Percentiles rank a stretch among this genome's conserved stretches.
These are phyloP conservation scores for Fusarium siculi DNA, from an alignment of 2,329 filamentous ascomycete species.

Conservation along the genomic window DNA sequence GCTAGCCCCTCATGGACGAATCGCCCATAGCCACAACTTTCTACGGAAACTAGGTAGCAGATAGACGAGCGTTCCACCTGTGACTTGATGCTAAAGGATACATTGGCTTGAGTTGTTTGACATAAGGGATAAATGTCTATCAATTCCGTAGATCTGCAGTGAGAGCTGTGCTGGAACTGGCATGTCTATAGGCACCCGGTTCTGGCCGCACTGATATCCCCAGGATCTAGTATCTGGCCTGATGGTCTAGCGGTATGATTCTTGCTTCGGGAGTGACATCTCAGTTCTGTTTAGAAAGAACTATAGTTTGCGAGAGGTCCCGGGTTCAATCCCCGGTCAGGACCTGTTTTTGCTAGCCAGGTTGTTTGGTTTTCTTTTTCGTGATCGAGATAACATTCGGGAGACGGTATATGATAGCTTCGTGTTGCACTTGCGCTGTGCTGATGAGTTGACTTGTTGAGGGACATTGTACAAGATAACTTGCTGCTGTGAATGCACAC, in stretches of 20 bases:
- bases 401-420: no score
- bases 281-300: slow-evolving; percentile 7
- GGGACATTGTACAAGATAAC: background rate
- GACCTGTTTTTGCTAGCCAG: slow-evolving; percentile 42
- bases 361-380: background rate
- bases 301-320: slow-evolving; percentile 55
- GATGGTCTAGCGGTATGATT: slow-evolving; percentile 36
- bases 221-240: slow-evolving; percentile 22
- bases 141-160: background rate
- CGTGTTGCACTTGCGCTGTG: no score
- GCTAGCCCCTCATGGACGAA: background rate
- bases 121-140: background rate
- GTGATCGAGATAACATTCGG: accelerated
- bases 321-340: slow-evolving; percentile 60
- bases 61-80: background rate
- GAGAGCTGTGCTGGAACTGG: no score
- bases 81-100: background rate
- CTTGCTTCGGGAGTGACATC: slow-evolving; percentile 33
- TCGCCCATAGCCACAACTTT: no score
- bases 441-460: no score
- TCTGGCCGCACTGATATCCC: background rate
- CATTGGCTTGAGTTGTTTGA: no score
- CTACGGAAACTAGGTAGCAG: no score
- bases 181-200: background rate
- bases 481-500: background rate